Evolutionary conservation across 1,284 basidiomycete species (phyloP).

Genomic region (Papiliotrema laurentii): DNA sequence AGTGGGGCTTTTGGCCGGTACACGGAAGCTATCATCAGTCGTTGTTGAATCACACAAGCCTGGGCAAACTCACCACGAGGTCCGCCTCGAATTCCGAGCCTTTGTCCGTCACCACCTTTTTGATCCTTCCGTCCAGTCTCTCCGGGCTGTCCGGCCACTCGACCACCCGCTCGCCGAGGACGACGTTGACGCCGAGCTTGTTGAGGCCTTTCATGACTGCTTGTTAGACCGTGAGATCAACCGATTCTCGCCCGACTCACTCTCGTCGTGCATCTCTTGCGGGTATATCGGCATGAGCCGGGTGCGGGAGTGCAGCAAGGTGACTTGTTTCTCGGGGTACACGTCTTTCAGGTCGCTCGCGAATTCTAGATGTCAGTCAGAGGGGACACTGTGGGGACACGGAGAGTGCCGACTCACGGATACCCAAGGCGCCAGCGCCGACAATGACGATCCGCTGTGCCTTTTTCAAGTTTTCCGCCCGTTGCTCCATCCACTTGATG

Average conservation of each 20-base stretch:
- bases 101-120: slow-evolving; percentile 55
- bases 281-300: slow-evolving; percentile 50
- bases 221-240: slow-evolving; percentile 1
- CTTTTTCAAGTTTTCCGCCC: slow-evolving; percentile 31
- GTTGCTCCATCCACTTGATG: slow-evolving; percentile 25
- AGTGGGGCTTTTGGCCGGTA: slow-evolving; percentile 71
- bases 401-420: slow-evolving; percentile 42
- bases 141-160: slow-evolving; percentile 39
- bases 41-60: not conserved
- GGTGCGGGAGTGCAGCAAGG: slow-evolving; percentile 50
- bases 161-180: slow-evolving; percentile 48
- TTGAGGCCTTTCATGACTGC: slow-evolving; percentile 37
- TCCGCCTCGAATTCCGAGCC: slow-evolving; percentile 61
- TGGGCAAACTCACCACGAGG: slow-evolving; percentile 53
- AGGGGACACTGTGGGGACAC: not conserved
- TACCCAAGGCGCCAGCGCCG: slow-evolving; percentile 52
- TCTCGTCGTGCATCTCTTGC: slow-evolving; percentile 44
- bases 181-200: slow-evolving; percentile 45
- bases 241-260: slow-evolving; percentile 18
- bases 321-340: slow-evolving; percentile 48
- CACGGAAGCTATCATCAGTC: slow-evolving; percentile 58
- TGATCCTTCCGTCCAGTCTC: slow-evolving; percentile 28
- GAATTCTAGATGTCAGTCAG: slow-evolving; percentile 38
- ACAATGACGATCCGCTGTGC: slow-evolving; percentile 48
- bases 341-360: slow-evolving; percentile 50